These are phyloP conservation scores for Lachnellula willkommii DNA, from an alignment of 2,329 filamentous ascomycete species.

Conservation along the genomic window DNA sequence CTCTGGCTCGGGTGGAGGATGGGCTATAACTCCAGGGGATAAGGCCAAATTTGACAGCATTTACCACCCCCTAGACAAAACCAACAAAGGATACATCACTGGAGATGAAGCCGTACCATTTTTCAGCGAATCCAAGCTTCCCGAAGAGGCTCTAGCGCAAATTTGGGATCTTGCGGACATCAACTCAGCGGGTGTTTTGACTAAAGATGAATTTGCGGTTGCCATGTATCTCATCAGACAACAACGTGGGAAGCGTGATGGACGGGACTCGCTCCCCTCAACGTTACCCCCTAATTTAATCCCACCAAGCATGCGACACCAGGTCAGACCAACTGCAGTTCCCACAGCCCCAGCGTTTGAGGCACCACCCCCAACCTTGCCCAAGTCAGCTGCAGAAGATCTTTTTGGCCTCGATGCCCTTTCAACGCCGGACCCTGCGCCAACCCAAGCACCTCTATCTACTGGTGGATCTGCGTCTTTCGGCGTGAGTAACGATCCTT, in stretches of 20 bases:
- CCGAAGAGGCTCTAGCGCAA: constrained; percentile 83
- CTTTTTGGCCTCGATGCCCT: constrained; percentile 85
- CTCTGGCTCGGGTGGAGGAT: constrained; percentile 54
- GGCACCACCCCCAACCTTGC: constrained; percentile 40
- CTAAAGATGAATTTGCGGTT: constrained; percentile 87
- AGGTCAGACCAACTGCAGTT: constrained; percentile 42
- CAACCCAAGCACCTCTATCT: constrained; percentile 56
- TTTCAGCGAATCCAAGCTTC: constrained; percentile 84
- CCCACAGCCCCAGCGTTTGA: constrained; percentile 41
- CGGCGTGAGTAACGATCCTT: constrained; percentile 44
- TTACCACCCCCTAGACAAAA: constrained; percentile 77
- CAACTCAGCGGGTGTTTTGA: constrained; percentile 80
- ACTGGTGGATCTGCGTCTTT: constrained; percentile 66
- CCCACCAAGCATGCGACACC: constrained; percentile 76
- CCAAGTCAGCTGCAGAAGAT: constrained; percentile 85
- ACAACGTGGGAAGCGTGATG: constrained; percentile 68
- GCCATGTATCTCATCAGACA: constrained; percentile 96
- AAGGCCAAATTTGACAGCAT: constrained; percentile 84
- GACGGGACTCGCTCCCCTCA: constrained; percentile 58
- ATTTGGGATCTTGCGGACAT: constrained; percentile 98
- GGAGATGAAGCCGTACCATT: constrained; percentile 93
- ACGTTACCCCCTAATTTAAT: constrained; percentile 76
- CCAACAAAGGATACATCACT: constrained; percentile 75
- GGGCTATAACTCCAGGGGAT: constrained; percentile 77
- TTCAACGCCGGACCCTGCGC: constrained; percentile 41